A percentile compares a stretch with the other conserved stretches of the same genome.
These are phyloP conservation scores for Naganishia sp. DNA, from an alignment of 1,284 basidiomycete species.

Conservation along the genomic window DNA sequence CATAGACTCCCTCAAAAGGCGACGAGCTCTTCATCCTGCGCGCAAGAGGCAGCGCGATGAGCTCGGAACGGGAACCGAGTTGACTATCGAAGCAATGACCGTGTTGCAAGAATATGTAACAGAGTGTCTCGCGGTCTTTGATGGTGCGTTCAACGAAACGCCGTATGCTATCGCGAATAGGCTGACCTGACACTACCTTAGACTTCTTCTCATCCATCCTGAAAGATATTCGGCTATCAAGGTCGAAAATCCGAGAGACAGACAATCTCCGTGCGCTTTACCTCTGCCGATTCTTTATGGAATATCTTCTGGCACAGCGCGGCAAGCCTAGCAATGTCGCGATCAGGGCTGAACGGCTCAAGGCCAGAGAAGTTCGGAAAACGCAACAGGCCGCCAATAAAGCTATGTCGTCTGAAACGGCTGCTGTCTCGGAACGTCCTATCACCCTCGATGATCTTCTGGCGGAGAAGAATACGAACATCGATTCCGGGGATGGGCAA, in stretches of 20 bases:
- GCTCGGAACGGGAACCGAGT: constrained; percentile 53
- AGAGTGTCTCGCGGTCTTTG: constrained; percentile 65
- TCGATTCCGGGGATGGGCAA: constrained; percentile 29
- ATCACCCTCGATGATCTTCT: constrained; percentile 8
- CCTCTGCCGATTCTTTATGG: constrained; percentile 82
- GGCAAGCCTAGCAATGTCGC: constrained; percentile 21
- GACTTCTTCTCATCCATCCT: constrained; percentile 80
- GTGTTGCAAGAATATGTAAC: constrained; percentile 68
- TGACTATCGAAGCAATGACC: constrained; percentile 68
- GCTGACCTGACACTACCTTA: constrained; percentile 46
- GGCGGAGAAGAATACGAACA: constrained; percentile 13
- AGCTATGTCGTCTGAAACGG: neutral
- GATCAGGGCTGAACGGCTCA: constrained; percentile 33
- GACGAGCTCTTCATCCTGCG: constrained; percentile 63
- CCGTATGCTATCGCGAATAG: neutral
- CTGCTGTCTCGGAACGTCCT: neutral
- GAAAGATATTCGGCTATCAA: constrained; percentile 87
- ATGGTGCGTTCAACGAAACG: constrained; percentile 10
- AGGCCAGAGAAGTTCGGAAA: constrained; percentile 56
- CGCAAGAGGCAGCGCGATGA: constrained; percentile 59
- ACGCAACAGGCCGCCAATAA: constrained; percentile 42
- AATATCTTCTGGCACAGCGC: constrained; percentile 71
- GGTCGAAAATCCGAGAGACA: constrained; percentile 83
- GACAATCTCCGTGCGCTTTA: constrained; percentile 82
- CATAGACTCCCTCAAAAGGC: constrained; percentile 75